Percentiles rank a stretch among this genome's conserved stretches.
phyloP scores from a whole-genome alignment of 176 grass and related monocot species.

The Carex myosuroides region DNA sequence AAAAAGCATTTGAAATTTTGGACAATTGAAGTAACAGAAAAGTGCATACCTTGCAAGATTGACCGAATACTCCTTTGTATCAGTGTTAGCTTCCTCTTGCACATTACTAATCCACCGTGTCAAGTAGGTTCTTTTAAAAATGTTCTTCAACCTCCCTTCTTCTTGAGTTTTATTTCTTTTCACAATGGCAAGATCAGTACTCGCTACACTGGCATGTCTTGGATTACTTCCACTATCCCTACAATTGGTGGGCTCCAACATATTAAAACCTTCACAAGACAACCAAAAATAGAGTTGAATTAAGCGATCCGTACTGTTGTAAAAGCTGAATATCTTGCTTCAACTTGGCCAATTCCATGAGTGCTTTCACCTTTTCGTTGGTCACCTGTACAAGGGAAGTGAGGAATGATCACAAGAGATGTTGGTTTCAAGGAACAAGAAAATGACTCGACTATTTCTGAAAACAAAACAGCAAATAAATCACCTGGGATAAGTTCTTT shows the following conservation, averaged over 20 bases:
- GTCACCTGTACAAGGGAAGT: conserved; percentile 53
- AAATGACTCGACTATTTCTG: background rate
- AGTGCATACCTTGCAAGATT: conserved; percentile 72
- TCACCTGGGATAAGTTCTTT: conserved; percentile 87
- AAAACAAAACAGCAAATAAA: conserved; percentile 11
- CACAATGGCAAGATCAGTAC: conserved; percentile 10
- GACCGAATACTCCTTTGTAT: conserved; percentile 33
- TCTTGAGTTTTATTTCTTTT: conserved; percentile 37
- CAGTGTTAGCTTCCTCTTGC: conserved; percentile 28
- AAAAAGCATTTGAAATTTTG: background rate
- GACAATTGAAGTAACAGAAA: conserved; percentile 7
- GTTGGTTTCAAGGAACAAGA: background rate
- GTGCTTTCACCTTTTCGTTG: conserved; percentile 77
- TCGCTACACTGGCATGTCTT: background rate
- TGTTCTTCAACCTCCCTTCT: conserved; percentile 73
- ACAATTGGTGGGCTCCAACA: conserved; percentile 14
- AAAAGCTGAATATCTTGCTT: conserved; percentile 67
- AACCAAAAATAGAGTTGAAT: background rate
- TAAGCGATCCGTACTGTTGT: conserved; percentile 53
- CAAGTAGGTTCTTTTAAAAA: conserved; percentile 71
- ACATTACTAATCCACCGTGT: conserved; percentile 56
- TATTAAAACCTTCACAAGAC: background rate
- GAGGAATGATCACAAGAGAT: conserved; percentile 1
- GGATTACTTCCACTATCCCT: conserved; percentile 3
- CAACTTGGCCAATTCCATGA: conserved; percentile 83